phyloP scores from a whole-genome alignment of 352 stramenopile species.

The Albugo laibachii region DNA sequence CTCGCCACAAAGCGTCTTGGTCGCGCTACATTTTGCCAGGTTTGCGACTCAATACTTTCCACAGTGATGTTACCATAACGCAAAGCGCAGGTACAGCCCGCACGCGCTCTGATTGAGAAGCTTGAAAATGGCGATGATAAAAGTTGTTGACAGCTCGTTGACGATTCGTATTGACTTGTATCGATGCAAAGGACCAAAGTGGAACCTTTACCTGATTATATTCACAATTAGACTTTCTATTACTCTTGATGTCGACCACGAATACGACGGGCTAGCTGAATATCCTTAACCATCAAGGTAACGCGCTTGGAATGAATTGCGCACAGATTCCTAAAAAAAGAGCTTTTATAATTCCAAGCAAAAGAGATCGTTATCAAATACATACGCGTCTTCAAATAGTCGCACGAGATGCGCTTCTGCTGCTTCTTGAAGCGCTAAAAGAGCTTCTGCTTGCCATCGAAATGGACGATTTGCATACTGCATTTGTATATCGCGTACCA shows the following conservation, averaged over 20 bases:
- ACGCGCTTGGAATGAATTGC: constrained; percentile 91
- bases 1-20: constrained; percentile 40
- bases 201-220: too few relatives aligned
- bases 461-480: constrained; percentile 62
- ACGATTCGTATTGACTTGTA: not conserved
- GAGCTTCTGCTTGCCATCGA: constrained; percentile 80
- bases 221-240: not conserved
- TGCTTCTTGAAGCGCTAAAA: constrained; percentile 87
- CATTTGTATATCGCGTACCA: constrained; percentile 88
- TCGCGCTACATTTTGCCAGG: constrained; percentile 41
- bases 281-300: constrained; percentile 90
- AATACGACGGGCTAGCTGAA: constrained; percentile 87
- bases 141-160: constrained; percentile 31
- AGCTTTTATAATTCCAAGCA: not conserved
- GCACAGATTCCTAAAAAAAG: constrained; percentile 79
- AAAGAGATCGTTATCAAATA: constrained; percentile 2
- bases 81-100: constrained; percentile 15
- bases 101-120: constrained; percentile 42
- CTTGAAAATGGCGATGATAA: constrained; percentile 33
- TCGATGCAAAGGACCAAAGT: too few relatives aligned
- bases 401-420: constrained; percentile 88
- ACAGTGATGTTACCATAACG: not conserved
- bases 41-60: not conserved
- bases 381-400: constrained; percentile 88
- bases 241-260: constrained; percentile 36